These are phyloP conservation scores for Metschnikowia kunwiensis DNA, from an alignment of 805 yeast genomes.

Conservation along the genomic window DNA sequence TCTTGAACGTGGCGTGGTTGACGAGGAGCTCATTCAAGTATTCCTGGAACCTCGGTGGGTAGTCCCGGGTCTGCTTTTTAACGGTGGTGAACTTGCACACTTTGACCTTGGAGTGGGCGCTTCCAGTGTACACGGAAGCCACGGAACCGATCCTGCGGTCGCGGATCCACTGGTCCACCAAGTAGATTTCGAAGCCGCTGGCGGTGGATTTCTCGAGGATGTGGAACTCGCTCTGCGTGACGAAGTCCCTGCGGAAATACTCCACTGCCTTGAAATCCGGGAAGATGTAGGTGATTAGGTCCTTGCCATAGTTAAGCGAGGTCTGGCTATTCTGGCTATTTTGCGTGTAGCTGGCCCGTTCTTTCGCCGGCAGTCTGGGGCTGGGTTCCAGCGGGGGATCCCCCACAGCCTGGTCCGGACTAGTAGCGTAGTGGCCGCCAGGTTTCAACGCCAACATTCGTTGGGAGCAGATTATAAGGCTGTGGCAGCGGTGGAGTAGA, in stretches of 20 bases:
- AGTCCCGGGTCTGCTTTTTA: constrained; percentile 44
- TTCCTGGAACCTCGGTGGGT: constrained; percentile 52
- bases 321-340: too few relatives aligned
- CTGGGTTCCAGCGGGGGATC: too few relatives aligned
- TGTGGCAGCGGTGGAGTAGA: too few relatives aligned
- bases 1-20: constrained; percentile 69
- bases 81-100: constrained; percentile 56
- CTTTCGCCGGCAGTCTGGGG: too few relatives aligned
- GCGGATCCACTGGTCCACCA: constrained; percentile 93
- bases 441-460: too few relatives aligned
- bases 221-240: constrained; percentile 33
- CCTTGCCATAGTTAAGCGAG: too few relatives aligned
- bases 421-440: too few relatives aligned
- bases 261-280: constrained; percentile 60
- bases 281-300: constrained; percentile 39
- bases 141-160: constrained; percentile 64
- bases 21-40: constrained; percentile 64
- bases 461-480: too few relatives aligned
- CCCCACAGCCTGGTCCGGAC: too few relatives aligned
- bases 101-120: constrained; percentile 56
- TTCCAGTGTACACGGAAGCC: constrained; percentile 85
- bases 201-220: constrained; percentile 46
- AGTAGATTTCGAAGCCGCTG: constrained; percentile 80
- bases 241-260: constrained; percentile 40
- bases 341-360: too few relatives aligned